Conservation (phyloP, 129 eudicot genomes). For the Chrysanthemum makinoi region DNA sequence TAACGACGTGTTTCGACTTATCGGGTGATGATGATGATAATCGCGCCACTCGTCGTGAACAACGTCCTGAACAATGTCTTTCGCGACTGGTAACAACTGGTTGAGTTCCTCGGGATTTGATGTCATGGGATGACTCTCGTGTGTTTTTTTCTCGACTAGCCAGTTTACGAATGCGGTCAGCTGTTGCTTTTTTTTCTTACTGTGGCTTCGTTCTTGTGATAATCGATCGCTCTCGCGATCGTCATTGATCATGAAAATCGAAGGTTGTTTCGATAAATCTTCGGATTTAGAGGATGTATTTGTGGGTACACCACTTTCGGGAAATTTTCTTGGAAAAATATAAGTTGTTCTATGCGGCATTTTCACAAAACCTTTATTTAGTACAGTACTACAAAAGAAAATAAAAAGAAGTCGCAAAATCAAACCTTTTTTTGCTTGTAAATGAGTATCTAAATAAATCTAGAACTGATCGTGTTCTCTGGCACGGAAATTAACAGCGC, state of each 20-base stretch:
- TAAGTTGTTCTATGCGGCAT: constrained; percentile 94
- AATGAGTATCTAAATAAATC: background rate
- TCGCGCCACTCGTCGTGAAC: constrained; percentile 16
- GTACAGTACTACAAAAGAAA: background rate
- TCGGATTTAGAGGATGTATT: constrained; percentile 21
- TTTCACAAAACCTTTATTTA: constrained; percentile 19
- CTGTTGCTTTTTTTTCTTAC: constrained; percentile 46
- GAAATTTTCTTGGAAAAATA: constrained; percentile 75
- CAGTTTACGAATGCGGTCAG: constrained; percentile 62
- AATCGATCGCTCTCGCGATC: background rate
- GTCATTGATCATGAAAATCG: constrained; percentile 41
- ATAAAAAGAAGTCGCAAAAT: no score
- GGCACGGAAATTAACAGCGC: constrained; percentile 24
- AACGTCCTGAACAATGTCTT: constrained; percentile 14
- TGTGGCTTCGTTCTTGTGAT: constrained; percentile 10
- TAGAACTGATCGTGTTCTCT: constrained; percentile 17
- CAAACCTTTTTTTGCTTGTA: no score
- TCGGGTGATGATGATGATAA: constrained; percentile 18
- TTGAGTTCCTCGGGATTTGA: constrained; percentile 30
- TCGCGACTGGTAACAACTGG: constrained; percentile 38
- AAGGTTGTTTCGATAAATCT: constrained; percentile 43
- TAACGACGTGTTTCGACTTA: constrained; percentile 28
- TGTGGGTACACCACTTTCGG: constrained; percentile 44
- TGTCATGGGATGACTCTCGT: constrained; percentile 39
- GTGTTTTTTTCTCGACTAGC: constrained; percentile 54